phyloP scores from a whole-genome alignment of 176 grass and related monocot species.

The Areca catechu region DNA sequence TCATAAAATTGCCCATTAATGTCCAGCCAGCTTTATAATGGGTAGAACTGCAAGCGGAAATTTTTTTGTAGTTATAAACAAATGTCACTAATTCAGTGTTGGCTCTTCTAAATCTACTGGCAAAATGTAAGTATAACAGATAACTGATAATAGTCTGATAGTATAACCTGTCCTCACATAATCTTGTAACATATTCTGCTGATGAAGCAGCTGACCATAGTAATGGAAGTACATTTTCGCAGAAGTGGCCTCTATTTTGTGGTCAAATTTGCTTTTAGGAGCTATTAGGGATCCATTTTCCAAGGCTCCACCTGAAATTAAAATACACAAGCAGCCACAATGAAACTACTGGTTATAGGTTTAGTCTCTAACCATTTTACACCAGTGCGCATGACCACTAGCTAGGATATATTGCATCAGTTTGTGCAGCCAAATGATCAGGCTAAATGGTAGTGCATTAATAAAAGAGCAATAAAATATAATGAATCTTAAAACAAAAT shows the following conservation, averaged over 20 bases:
- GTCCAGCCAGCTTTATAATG: too few relatives aligned
- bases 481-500: too few relatives aligned
- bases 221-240: conserved; percentile 99
- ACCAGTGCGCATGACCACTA: background rate
- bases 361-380: background rate
- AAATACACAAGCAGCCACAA: background rate
- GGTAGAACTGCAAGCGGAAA: too few relatives aligned
- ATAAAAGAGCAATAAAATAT: too few relatives aligned
- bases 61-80: too few relatives aligned
- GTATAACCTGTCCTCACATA: conserved; percentile 92
- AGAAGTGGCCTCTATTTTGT: conserved; percentile 94
- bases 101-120: too few relatives aligned
- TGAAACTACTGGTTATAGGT: conserved; percentile 7
- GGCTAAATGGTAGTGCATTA: too few relatives aligned
- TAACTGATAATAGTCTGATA: background rate
- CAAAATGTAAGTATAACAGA: background rate
- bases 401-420: background rate
- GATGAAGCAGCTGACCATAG: conserved; percentile 92
- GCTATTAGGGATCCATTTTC: conserved; percentile 69
- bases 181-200: conserved; percentile 99
- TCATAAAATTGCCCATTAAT: too few relatives aligned
- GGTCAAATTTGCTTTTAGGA: conserved; percentile 86
- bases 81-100: too few relatives aligned
- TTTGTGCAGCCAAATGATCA: too few relatives aligned
- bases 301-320: conserved; percentile 44